These are phyloP conservation scores for Astragalus membranaceus DNA, from an alignment of 306 rosid genomes.

Conservation along the genomic window DNA sequence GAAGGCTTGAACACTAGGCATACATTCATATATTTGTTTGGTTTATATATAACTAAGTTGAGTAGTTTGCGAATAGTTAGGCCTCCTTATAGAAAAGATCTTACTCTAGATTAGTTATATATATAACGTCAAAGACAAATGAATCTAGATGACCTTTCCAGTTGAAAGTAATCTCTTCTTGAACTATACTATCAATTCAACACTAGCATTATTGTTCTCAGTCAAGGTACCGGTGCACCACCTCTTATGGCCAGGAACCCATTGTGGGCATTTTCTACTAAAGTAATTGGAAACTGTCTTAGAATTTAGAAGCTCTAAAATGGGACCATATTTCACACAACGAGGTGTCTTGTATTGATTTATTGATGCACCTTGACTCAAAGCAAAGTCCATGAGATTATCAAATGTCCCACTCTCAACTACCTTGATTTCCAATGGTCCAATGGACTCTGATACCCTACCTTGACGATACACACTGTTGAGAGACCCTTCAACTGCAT, in stretches of 20 bases:
- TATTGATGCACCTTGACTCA: constrained; percentile 51
- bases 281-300: constrained; percentile 29
- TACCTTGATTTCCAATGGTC: constrained; percentile 50
- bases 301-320: constrained; percentile 40
- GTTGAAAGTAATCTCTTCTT: background rate
- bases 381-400: constrained; percentile 49
- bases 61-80: background rate
- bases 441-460: constrained; percentile 46
- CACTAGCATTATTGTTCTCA: background rate
- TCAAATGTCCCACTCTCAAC: constrained; percentile 56
- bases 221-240: constrained; percentile 25
- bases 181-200: background rate
- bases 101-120: background rate
- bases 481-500: constrained; percentile 39
- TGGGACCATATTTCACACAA: constrained; percentile 38
- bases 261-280: constrained; percentile 42
- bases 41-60: background rate
- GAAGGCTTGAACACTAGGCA: no score
- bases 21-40: background rate
- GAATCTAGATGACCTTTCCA: background rate
- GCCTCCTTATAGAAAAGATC: background rate
- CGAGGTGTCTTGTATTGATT: constrained; percentile 64
- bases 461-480: constrained; percentile 51
- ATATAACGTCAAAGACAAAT: background rate
- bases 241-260: constrained; percentile 40